phyloP scores from a whole-genome alignment of 495 filamentous ascomycete genomes.

The Lepidopterella palustris region DNA sequence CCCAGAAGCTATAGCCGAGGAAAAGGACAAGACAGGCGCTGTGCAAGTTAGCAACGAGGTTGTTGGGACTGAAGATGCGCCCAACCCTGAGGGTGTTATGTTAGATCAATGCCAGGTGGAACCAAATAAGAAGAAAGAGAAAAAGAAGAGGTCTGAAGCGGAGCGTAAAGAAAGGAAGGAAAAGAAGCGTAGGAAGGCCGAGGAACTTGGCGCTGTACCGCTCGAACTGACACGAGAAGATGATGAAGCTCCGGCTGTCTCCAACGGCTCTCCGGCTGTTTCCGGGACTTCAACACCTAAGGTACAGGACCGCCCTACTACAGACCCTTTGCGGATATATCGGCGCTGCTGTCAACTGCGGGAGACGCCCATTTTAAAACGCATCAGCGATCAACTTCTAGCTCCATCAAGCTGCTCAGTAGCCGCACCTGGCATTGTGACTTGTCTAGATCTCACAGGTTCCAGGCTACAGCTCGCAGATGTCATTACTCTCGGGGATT shows the following conservation, averaged over 20 bases:
- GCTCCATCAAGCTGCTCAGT: conserved; percentile 54
- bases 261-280: conserved; percentile 20
- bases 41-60: conserved; percentile 41
- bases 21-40: conserved; percentile 50
- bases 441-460: conserved; percentile 73
- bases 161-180: conserved; percentile 83
- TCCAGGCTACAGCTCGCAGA: conserved; percentile 79
- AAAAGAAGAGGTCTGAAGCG: conserved; percentile 85
- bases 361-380: conserved; percentile 83
- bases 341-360: conserved; percentile 87
- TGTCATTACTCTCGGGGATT: conserved; percentile 80
- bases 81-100: conserved; percentile 27
- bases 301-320: conserved; percentile 68
- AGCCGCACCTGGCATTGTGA: conserved; percentile 62
- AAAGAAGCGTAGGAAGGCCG: conserved; percentile 67
- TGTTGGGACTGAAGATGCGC: conserved; percentile 23
- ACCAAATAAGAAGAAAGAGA: conserved; percentile 69
- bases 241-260: conserved; percentile 9
- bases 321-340: conserved; percentile 88
- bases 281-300: conserved; percentile 35
- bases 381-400: conserved; percentile 80
- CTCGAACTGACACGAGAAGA: conserved; percentile 63
- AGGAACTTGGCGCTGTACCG: conserved; percentile 74
- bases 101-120: conserved; percentile 42
- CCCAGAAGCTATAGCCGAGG: conserved; percentile 48